Evolutionary conservation across 2,329 filamentous ascomycete species (phyloP), one percentile per base, ranked within the genome.

Genomic region (Ramichloridium luteum): DNA sequence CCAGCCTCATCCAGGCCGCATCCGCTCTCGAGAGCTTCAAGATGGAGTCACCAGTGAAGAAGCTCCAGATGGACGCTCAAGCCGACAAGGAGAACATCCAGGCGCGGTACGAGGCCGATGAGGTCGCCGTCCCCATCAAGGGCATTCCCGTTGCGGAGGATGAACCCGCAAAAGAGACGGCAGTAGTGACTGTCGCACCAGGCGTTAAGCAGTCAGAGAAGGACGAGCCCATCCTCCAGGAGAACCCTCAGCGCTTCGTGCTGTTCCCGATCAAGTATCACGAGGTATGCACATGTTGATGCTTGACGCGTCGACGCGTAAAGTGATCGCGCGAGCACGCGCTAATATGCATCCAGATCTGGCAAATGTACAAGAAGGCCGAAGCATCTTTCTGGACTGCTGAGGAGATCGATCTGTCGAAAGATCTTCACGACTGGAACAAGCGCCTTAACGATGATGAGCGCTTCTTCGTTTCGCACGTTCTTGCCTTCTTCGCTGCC

Each of bases 291-390:
- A n/a, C 20, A 8, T 13, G 16, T 15, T 28, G 28, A 16, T 16
- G 63, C 66, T 63, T 60, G 55, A 80, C 77, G 78, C 83, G 69
- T 70, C 15, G 35, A 50, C 48, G 48, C 49, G 49, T 51, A 38
- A 46, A 49, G 38, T 45, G 39, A 25, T 23, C 38, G 34, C 36
- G 32, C 15, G 27, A 35, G 20, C 32, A 45, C 32, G 13, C 33
- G 35, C 47, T 50, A 37, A 50, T 39, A 13, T n/a, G 29, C 12
- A 39, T 44, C 57, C 50, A 94, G 86, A 92, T 94, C 62, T 98
- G 90, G 90, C 88, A 96, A 64, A 96, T 96, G 88, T 98, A 98
- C 76, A 98, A 98, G 77, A 96, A 96, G 69, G 86, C 86, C 46
- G 88, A 98, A 62, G 90, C 90, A 32, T 96, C 90, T 26, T 98